Conservation (phyloP, 108 stramenopile genomes). For the Mediolabrus comicus region DNA sequence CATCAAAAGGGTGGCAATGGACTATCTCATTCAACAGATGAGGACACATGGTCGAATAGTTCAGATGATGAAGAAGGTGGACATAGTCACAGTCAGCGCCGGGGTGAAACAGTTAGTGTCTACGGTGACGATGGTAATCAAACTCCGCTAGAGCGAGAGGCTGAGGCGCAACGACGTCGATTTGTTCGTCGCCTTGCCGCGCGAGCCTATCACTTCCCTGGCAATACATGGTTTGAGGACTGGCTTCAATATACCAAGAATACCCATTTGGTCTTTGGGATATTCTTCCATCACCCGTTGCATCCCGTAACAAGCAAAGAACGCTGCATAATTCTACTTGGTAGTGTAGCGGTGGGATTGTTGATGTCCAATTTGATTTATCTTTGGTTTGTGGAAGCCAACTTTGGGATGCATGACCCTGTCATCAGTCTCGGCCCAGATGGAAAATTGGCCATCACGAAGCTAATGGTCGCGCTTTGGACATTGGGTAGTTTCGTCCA, state of each 20-base stretch:
- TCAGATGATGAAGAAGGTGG: background rate
- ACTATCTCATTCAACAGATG: constrained; percentile 3
- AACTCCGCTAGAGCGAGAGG: constrained; percentile 38
- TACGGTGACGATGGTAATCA: constrained; percentile 36
- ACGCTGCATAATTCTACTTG: constrained; percentile 61
- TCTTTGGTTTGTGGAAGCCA: constrained; percentile 47
- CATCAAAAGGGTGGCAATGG: constrained; percentile 2
- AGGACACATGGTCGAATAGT: background rate
- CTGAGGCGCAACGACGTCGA: constrained; percentile 29
- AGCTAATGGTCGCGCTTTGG: constrained; percentile 73
- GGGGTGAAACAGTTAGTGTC: background rate
- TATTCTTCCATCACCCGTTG: constrained; percentile 63
- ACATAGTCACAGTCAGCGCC: background rate
- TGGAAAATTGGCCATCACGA: constrained; percentile 35
- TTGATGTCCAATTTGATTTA: constrained; percentile 70
- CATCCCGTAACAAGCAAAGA: constrained; percentile 65
- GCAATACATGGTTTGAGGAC: constrained; percentile 61
- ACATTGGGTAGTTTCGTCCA: constrained; percentile 73
- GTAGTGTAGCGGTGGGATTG: constrained; percentile 65
- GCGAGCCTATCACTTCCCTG: constrained; percentile 70
- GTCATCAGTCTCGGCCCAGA: constrained; percentile 16
- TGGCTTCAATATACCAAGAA: constrained; percentile 72
- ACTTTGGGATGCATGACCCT: constrained; percentile 35
- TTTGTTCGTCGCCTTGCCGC: constrained; percentile 35
- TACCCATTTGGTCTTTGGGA: constrained; percentile 78